A percentile compares a stretch with the other conserved stretches of the same genome.
These are phyloP conservation scores for Talaromyces adpressus DNA, from an alignment of 495 filamentous ascomycete genomes.

Conservation along the genomic window DNA sequence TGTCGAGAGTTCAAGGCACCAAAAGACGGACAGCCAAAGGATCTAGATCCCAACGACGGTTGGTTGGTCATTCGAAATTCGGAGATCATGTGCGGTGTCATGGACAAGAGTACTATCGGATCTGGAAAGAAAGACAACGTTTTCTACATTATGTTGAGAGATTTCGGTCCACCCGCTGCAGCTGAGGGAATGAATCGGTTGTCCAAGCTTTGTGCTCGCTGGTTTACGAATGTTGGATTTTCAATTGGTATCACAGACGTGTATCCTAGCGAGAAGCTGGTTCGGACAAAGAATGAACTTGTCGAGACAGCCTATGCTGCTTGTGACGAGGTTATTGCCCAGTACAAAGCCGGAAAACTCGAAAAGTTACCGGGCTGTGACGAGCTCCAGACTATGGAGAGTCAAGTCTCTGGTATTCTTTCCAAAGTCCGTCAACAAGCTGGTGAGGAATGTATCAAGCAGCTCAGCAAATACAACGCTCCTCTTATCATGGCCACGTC, in stretches of 20 bases:
- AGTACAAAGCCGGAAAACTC: slow-evolving; percentile 69
- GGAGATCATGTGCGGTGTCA: slow-evolving; percentile 94
- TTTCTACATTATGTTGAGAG: slow-evolving; percentile 92
- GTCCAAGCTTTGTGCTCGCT: slow-evolving; percentile 82
- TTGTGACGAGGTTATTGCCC: slow-evolving; percentile 78
- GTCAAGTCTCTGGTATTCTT: slow-evolving; percentile 80
- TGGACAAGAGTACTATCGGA: slow-evolving; percentile 95
- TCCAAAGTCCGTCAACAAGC: slow-evolving; percentile 84
- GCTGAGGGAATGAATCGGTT: slow-evolving; percentile 91
- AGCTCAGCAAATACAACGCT: slow-evolving; percentile 85
- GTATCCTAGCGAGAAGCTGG: slow-evolving; percentile 64
- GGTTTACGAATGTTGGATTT: slow-evolving; percentile 85
- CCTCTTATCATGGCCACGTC: slow-evolving; percentile 96
- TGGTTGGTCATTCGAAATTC: slow-evolving; percentile 93
- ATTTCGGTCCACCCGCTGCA: slow-evolving; percentile 84
- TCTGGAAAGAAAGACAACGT: slow-evolving; percentile 96
- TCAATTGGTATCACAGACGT: slow-evolving; percentile 95
- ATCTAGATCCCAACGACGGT: slow-evolving; percentile 77
- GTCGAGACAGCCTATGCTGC: slow-evolving; percentile 72
- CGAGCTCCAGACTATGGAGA: slow-evolving; percentile 88
- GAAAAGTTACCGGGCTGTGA: slow-evolving; percentile 82
- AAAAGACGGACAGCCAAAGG: slow-evolving; percentile 44
- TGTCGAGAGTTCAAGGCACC: slow-evolving; percentile 69
- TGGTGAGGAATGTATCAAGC: slow-evolving; percentile 83
- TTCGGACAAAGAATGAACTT: slow-evolving; percentile 61